Evolutionary conservation across 2,329 filamentous ascomycete genomes (phyloP).

Genomic region (Akanthomyces uredinophilus): DNA sequence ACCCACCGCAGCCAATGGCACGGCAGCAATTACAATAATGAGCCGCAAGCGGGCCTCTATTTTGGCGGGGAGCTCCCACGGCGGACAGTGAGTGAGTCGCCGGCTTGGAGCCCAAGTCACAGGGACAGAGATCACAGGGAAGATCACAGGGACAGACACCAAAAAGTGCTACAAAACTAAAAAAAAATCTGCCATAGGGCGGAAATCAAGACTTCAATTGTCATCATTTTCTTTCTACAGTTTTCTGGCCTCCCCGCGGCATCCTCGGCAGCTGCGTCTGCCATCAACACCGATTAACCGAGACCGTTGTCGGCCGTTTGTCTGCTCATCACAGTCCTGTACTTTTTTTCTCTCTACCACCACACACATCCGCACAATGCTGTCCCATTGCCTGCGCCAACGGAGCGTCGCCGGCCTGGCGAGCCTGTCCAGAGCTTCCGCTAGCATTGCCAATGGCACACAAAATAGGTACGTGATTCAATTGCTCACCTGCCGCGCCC

Average conservation of each 20-base stretch:
- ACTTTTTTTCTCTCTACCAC: constrained; percentile 9
- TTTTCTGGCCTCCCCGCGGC: background rate
- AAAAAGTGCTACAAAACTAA: constrained; percentile 14
- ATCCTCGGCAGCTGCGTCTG: background rate
- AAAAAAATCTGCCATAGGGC: background rate
- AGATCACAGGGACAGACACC: constrained; percentile 29
- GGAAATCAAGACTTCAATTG: background rate
- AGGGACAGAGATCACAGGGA: constrained; percentile 27
- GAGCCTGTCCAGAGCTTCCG: constrained; percentile 22
- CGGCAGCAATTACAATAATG: constrained; percentile 9
- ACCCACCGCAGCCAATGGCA: constrained; percentile 1
- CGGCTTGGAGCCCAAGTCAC: constrained; percentile 3
- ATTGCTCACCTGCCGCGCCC: background rate
- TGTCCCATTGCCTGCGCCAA: constrained; percentile 25
- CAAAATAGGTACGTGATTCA: constrained; percentile 24
- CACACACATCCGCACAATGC: constrained; percentile 19
- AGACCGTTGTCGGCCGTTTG: constrained; percentile 23
- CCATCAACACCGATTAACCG: constrained; percentile 16
- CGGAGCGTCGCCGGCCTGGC: constrained; percentile 20
- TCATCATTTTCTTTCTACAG: background rate
- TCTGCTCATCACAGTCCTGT: constrained; percentile 16
- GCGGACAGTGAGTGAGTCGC: background rate
- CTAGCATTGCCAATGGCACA: constrained; percentile 18
- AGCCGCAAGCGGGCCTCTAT: constrained; percentile 8
- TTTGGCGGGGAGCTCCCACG: constrained; percentile 2